Conservation (phyloP, 805 yeast species). For the Candida boidinii region DNA sequence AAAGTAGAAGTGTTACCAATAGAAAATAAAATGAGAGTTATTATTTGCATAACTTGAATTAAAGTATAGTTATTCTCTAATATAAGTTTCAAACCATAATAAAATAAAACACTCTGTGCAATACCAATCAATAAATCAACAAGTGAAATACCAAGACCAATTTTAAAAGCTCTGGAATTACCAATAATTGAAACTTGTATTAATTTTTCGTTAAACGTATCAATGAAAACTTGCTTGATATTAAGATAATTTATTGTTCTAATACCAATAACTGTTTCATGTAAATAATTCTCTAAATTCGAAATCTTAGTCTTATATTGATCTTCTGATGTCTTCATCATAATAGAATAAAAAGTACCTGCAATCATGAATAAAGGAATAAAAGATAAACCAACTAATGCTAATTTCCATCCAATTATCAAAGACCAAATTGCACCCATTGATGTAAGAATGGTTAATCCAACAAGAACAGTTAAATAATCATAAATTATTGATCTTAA, state of each 20-base stretch:
- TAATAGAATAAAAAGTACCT: constrained; percentile 41
- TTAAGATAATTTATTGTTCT: constrained; percentile 56
- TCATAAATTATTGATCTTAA: constrained; percentile 56
- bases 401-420: constrained; percentile 74
- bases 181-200: constrained; percentile 31
- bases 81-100: constrained; percentile 72
- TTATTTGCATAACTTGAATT: constrained; percentile 55
- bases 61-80: constrained; percentile 46
- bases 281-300: constrained; percentile 38
- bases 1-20: constrained; percentile 53
- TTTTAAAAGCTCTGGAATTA: constrained; percentile 40
- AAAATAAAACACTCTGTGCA: constrained; percentile 68
- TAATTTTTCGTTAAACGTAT: constrained; percentile 26
- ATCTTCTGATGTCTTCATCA: constrained; percentile 49
- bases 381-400: constrained; percentile 73
- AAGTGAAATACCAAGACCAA: constrained; percentile 62
- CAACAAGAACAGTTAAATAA: constrained; percentile 45
- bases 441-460: constrained; percentile 43
- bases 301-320: constrained; percentile 50
- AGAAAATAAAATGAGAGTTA: constrained; percentile 67
- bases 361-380: constrained; percentile 53
- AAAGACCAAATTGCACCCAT: constrained; percentile 75
- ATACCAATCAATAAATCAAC: constrained; percentile 44
- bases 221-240: constrained; percentile 38
- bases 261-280: constrained; percentile 50